Evolutionary conservation across 352 stramenopile genomes (phyloP), one percentile per base, ranked within the genome.

Genomic region (Pythium pyrilobum): DNA sequence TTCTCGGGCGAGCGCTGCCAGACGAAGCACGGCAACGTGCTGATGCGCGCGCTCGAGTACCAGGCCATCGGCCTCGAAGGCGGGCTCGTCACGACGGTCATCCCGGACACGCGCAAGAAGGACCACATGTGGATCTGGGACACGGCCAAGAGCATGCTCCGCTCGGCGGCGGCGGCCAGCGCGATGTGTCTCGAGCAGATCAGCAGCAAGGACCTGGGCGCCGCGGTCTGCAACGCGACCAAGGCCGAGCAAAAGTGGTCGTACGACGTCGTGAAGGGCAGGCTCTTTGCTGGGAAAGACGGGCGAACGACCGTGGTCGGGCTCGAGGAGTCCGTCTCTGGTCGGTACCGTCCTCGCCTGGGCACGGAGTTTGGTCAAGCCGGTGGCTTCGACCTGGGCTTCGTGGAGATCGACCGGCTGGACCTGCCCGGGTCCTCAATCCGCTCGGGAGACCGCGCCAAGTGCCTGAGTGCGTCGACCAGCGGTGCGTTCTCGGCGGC

Each of bases 71-170:
- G 45, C 16, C n/a, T 53, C 8, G 25, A 36, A 13, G 45, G 45
- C 21, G 45, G 45, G 4, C 32, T 38, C 21, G 45, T 53, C 3
- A 25, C 28, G 21, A 27, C 36, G 10, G 32, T 53, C 5, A 15
- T 25, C 5, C 45, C 32, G 20, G 36, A 53, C 45, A 33, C 16
- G 3, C 45, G 45, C 23, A 34, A 33, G 20, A 43, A 40, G 20
- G 45, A 53, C 21, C 45, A 53, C 23, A 33, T 40, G 5, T 53
- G 45, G 45, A 27, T 38, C n/a, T 53, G 45, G 45, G 45, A 53
- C 45, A 36, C 29, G 5, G 33, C 33, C 45, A 53, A 43, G 45
- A 39, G 2, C 21, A 53, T 53, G 45, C 32, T 53, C 20, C 45
- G 45, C 23, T 43, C 45, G 25, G 20, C 36, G 24, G 45, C 20